Evolutionary conservation across 176 grass and related monocot genomes (phyloP).

Genomic region (Alopecurus myosuroides): DNA sequence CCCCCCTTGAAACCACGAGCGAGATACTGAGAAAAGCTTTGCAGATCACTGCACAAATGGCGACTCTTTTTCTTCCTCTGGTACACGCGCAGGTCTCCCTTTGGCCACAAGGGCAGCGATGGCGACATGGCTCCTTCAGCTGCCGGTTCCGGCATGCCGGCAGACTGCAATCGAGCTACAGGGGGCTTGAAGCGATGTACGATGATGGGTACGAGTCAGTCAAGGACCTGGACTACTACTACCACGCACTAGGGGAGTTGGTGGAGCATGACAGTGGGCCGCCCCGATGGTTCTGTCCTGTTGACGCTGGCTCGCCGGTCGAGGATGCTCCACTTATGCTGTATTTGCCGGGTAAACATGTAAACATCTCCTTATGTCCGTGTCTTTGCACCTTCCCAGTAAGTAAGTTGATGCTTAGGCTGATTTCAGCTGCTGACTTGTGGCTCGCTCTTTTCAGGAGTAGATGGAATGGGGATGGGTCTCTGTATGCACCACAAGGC

Average conservation of each 20-base stretch:
- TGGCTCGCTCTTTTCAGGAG: slow-evolving; percentile 14
- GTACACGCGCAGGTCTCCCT: slow-evolving; percentile 5
- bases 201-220: slow-evolving; percentile 50
- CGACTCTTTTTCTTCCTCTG: slow-evolving; percentile 5
- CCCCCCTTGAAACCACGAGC: neutral
- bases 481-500: slow-evolving; percentile 81
- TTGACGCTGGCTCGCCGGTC: slow-evolving; percentile 7
- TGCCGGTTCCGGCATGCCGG: slow-evolving; percentile 1
- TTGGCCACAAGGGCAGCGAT: neutral
- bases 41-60: slow-evolving; percentile 39
- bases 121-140: neutral
- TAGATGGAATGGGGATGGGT: slow-evolving; percentile 59
- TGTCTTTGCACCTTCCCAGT: neutral
- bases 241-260: slow-evolving; percentile 28
- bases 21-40: neutral
- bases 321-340: slow-evolving; percentile 53
- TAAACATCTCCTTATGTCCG: neutral
- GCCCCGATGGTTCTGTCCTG: slow-evolving; percentile 45
- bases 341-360: slow-evolving; percentile 51
- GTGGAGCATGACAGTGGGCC: slow-evolving; percentile 46
- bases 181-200: slow-evolving; percentile 46
- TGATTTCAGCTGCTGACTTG: neutral
- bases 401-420: neutral
- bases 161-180: slow-evolving; percentile 46
- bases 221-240: slow-evolving; percentile 42